Evolutionary conservation across 106 monocot genomes (phyloP).

Genomic region (Acorus calamus): DNA sequence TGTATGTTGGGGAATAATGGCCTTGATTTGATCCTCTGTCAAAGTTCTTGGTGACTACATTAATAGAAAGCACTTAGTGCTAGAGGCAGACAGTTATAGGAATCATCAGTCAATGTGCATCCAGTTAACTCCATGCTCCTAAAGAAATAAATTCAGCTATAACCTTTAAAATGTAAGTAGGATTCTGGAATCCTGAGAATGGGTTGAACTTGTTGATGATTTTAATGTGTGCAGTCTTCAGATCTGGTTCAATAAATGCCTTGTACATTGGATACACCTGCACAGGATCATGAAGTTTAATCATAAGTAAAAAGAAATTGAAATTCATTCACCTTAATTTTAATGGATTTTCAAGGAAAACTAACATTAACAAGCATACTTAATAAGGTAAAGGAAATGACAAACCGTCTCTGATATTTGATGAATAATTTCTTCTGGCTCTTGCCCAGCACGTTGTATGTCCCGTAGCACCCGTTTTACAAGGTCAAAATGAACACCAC

Average conservation of each 20-base stretch:
- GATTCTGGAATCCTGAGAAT: constrained; percentile 93
- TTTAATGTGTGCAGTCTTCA: constrained; percentile 93
- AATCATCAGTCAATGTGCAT: background rate
- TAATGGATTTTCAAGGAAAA: no score
- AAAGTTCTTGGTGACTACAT: constrained; percentile 61
- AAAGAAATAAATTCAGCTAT: background rate
- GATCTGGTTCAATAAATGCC: constrained; percentile 96
- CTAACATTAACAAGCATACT: no score
- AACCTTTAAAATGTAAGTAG: constrained; percentile 98
- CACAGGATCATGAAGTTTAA: background rate
- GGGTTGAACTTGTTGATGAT: constrained; percentile 98
- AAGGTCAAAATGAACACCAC: constrained; percentile 97
- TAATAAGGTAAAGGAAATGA: constrained; percentile 2
- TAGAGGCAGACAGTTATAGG: no score
- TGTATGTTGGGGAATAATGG: constrained; percentile 50
- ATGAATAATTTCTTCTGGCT: constrained; percentile 99
- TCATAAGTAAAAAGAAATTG: no score
- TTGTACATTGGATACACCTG: constrained; percentile 99
- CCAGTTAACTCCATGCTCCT: no score
- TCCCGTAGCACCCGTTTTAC: constrained; percentile 96
- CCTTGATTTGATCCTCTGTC: constrained; percentile 65
- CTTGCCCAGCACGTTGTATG: constrained; percentile 93
- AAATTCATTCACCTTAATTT: no score
- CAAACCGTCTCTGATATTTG: constrained; percentile 93
- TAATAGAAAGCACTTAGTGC: constrained; percentile 25